Evolutionary conservation across 495 filamentous ascomycete genomes (phyloP), one percentile per base, ranked within the genome.

Genomic region (Annulohypoxylon maeteangense): DNA sequence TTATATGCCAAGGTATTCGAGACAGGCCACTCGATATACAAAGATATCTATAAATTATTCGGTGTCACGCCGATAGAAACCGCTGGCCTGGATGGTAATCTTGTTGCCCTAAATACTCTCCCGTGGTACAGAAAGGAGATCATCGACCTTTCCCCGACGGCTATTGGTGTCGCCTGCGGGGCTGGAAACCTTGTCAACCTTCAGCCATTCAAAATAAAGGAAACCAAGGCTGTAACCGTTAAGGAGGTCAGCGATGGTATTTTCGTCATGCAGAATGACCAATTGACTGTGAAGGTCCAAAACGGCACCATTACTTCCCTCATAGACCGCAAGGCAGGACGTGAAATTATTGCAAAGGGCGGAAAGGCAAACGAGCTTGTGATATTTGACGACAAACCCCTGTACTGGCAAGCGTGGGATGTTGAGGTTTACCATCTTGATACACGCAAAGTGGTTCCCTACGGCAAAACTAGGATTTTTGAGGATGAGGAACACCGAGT

Each of bases 381-480:
- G 65, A 91, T 98, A 56, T 98, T 96, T 76, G 95, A 99, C 75
- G 95, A 99, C 80, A 98, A 98, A 81, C 95, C 95, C 16, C 86
- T 98, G 18, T 97, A 97, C 81, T 99, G 95, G 95, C 95, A 99
- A 81, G 95, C 94, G 1, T 99, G 95, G 95, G 95, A 99, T 79
- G 94, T 97, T 32, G 95, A 99, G 78, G 93, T 98, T 48, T 99
- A 91, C 82, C 95, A 98, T 67, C 87, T 97, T 22, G 91, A 94
- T 60, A 95, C 93, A 0, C 89, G 95, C 54, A 87, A 91, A 70
- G 92, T 92, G 72, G 82, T 99, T 4, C 75, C 82, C 0, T 84
- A 87, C 22, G 82, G 87, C 51, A 83, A 87, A 68, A 92, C 91
- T n/a, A 82, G 80, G 22, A 89, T 98, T 53, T 72, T 84, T n/a